Evolutionary conservation across 2,329 filamentous ascomycete genomes (phyloP), one percentile per base, ranked within the genome.

Genomic region (Conoideocrella luteorostrata): DNA sequence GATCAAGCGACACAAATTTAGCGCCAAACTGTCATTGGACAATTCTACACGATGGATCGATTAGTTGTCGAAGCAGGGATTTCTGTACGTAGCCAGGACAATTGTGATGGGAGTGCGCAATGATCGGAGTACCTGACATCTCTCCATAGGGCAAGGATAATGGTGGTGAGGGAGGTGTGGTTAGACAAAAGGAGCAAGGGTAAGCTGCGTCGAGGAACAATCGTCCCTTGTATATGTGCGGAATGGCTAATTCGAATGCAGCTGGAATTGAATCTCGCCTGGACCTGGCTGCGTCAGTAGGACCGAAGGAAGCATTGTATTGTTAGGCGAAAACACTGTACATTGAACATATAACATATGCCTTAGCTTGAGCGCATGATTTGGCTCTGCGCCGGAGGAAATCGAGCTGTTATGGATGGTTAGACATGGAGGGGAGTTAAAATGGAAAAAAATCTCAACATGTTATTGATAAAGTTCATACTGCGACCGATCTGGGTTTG

Each of bases 21-120:
- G 93, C 84, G 93, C 62, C 93, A 97, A 84, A 94, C 91, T 10
- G 77, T 93, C 40, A 80, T 98, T 59, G 94, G 89, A 62, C 87
- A 95, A 62, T 97, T 97, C 69, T 97, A 88, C 70, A 86, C 96
- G 68, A 66, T 94, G 50, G 90, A 97, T 61, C 77, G 82, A 59
- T 76, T 98, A 66, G 93, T 98, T 12, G 87, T 98, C 0, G 93
- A 98, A 67, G 86, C 86, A 15, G 84, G 87, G 47, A 84, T 88
- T 64, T 80, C 84, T 56, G 84, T 88, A 75, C 33, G 52, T 24
- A 18, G 6, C 9, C 10, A 21, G n/a, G 13, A 18, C 21, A 26
- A n/a, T 21, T 30, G 18, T 13, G 23, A 17, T 24, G 12, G 17
- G 20, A 15, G 15, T 37, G 37, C 10, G 23, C 12, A 6, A 35